A percentile compares a stretch with the other conserved stretches of the same genome.
Evolutionary conservation across 306 rosid species (phyloP).

Genomic region (Casuarina glauca): DNA sequence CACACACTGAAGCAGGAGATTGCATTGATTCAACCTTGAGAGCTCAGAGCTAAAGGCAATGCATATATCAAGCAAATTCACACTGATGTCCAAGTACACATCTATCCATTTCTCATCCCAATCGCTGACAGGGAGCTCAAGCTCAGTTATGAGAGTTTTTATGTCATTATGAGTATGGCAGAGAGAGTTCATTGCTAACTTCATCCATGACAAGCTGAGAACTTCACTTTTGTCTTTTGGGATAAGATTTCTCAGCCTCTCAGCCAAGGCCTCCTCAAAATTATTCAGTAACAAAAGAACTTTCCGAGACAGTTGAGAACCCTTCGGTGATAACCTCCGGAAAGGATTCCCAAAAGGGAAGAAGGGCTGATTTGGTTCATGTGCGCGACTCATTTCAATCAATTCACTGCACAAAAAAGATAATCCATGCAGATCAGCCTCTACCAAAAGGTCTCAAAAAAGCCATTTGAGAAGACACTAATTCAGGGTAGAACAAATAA

Average conservation of each 20-base stretch:
- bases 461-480: conserved; percentile 1
- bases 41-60: conserved; percentile 74
- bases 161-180: conserved; percentile 61
- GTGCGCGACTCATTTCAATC: conserved; percentile 63
- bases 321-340: conserved; percentile 56
- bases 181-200: conserved; percentile 59
- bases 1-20: conserved; percentile 58
- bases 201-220: conserved; percentile 86
- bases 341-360: conserved; percentile 85
- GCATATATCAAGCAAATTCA: conserved; percentile 76
- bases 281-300: conserved; percentile 44
- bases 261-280: conserved; percentile 69
- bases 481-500: neutral
- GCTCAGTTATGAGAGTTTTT: conserved; percentile 47
- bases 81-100: conserved; percentile 74
- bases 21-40: conserved; percentile 69
- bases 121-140: conserved; percentile 63
- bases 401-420: conserved; percentile 34
- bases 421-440: neutral
- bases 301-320: conserved; percentile 55
- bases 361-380: conserved; percentile 63
- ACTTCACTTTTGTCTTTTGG: conserved; percentile 60
- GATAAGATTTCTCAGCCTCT: conserved; percentile 59
- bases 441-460: conserved; percentile 1
- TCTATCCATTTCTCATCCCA: conserved; percentile 95